A percentile compares a stretch with the other conserved stretches of the same genome.
These are phyloP conservation scores for Aspergillus sp. DNA, from an alignment of 2,329 filamentous ascomycete species.

Conservation along the genomic window DNA sequence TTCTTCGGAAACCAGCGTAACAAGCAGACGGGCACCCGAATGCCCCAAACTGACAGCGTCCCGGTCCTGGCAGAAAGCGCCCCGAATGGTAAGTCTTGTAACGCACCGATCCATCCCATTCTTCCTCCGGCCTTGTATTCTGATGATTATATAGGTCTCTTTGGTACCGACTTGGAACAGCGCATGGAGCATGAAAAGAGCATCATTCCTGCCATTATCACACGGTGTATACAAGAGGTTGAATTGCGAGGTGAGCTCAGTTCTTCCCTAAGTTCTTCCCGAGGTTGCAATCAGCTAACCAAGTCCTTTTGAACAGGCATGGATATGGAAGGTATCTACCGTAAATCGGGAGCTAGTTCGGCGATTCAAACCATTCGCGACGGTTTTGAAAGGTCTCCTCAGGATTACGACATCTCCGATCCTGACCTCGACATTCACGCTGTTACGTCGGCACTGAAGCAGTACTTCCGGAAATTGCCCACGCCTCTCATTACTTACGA, in stretches of 20 bases:
- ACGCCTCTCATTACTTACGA: constrained; percentile 88
- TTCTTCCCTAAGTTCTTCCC: neutral
- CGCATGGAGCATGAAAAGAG: constrained; percentile 85
- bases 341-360: constrained; percentile 91
- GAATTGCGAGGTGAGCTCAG: constrained; percentile 70
- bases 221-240: constrained; percentile 93
- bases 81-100: constrained; percentile 37
- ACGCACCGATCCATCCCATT: neutral
- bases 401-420: constrained; percentile 87
- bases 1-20: constrained; percentile 62
- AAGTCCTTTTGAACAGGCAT: constrained; percentile 56
- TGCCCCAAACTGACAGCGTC: constrained; percentile 45
- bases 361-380: constrained; percentile 88
- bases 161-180: constrained; percentile 84
- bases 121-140: neutral
- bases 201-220: constrained; percentile 86
- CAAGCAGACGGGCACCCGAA: constrained; percentile 40
- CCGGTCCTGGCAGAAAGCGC: constrained; percentile 39
- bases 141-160: constrained; percentile 55
- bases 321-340: constrained; percentile 96
- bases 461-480: constrained; percentile 94
- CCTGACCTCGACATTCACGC: constrained; percentile 93
- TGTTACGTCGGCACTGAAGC: constrained; percentile 92
- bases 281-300: neutral
- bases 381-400: constrained; percentile 77